These are phyloP conservation scores for Simmondsia chinensis DNA, from an alignment of 148 eudicot species.

Conservation along the genomic window DNA sequence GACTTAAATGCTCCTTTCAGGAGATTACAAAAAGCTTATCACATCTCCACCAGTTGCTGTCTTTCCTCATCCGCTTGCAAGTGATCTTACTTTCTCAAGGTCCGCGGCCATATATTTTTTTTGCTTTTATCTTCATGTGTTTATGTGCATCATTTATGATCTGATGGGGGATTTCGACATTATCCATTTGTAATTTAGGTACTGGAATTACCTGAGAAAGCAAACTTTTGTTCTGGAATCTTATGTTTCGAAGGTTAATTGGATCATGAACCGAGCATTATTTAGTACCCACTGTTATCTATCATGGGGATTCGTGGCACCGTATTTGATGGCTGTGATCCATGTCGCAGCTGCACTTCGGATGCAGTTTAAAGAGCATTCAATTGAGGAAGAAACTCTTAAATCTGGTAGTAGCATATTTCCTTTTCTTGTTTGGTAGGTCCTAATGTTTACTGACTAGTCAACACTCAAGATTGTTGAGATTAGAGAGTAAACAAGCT, in stretches of 20 bases:
- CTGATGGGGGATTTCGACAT: too few species aligned
- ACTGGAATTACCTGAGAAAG: slow-evolving; percentile 98
- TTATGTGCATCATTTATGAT: too few species aligned
- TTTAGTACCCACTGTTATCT: slow-evolving; percentile 82
- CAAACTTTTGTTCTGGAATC: slow-evolving; percentile 98
- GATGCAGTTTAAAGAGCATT: slow-evolving; percentile 30
- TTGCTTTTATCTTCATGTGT: too few species aligned
- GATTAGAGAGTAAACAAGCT: too few species aligned
- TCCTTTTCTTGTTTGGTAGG: slow-evolving; percentile 5
- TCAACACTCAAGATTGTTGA: too few species aligned
- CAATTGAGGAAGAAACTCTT: slow-evolving; percentile 29
- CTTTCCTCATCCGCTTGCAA: slow-evolving; percentile 96
- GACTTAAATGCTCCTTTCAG: slow-evolving; percentile 29
- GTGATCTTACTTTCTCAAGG: slow-evolving; percentile 92
- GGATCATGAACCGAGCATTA: slow-evolving; percentile 93
- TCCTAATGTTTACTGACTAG: too few species aligned
- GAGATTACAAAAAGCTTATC: slow-evolving; percentile 79
- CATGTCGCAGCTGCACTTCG: slow-evolving; percentile 72
- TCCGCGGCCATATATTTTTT: too few species aligned
- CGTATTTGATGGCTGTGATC: slow-evolving; percentile 74
- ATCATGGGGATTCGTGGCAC: slow-evolving; percentile 98
- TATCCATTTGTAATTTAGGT: slow-evolving; percentile 50
- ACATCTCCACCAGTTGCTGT: slow-evolving; percentile 97
- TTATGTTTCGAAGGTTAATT: slow-evolving; percentile 66
- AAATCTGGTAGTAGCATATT: slow-evolving; percentile 49